A percentile compares a stretch with the other conserved stretches of the same genome.
Conservation (phyloP, 495 filamentous ascomycete genomes). For the Paragyromitra xinjiangensis region DNA sequence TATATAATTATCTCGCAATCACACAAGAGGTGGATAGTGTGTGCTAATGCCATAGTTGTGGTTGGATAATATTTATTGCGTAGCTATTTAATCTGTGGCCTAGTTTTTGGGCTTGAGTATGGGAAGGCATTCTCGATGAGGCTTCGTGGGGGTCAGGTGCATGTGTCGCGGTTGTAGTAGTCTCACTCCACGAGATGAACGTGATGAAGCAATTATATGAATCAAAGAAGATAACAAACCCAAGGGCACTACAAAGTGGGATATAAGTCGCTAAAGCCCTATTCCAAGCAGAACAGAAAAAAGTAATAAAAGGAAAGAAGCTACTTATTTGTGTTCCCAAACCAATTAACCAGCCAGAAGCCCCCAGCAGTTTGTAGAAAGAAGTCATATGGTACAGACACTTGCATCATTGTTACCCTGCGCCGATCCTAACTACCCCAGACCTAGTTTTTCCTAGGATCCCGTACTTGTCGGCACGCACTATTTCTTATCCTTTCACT, state of each 20-base stretch:
- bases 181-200: neutral
- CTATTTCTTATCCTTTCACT: neutral
- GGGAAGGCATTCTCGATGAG: no score
- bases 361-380: slow-evolving; percentile 5
- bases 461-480: slow-evolving; percentile 5
- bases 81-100: no score
- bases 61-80: no score
- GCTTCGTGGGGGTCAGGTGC: neutral
- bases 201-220: neutral
- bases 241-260: neutral
- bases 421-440: slow-evolving; percentile 19
- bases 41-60: no score
- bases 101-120: no score
- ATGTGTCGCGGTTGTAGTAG: neutral
- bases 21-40: no score
- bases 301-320: slow-evolving; percentile 15
- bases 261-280: slow-evolving; percentile 19
- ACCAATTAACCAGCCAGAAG: slow-evolving; percentile 25
- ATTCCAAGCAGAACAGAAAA: neutral
- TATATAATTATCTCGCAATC: no score
- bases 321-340: slow-evolving; percentile 11
- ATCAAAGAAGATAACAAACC: neutral
- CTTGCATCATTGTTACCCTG: slow-evolving; percentile 30
- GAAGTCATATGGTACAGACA: slow-evolving; percentile 37
- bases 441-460: neutral